Conservation (phyloP, 805 yeast species). For the Candida mattraensis region DNA sequence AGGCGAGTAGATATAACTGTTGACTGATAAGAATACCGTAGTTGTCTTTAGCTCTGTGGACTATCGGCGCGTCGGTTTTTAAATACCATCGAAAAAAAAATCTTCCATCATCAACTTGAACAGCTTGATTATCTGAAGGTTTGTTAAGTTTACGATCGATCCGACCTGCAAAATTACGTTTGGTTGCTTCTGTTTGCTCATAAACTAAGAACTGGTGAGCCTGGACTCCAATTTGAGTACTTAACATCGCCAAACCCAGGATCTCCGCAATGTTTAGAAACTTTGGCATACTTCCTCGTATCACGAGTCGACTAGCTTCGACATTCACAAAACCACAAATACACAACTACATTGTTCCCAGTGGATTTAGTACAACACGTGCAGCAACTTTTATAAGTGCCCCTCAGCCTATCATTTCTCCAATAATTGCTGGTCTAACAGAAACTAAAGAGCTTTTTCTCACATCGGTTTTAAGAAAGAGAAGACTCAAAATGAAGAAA, state of each 20-base stretch:
- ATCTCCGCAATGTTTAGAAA: background rate
- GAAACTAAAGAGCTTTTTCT: conserved; percentile 34
- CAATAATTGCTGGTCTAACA: conserved; percentile 7
- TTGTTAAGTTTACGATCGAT: no score
- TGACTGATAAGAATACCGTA: no score
- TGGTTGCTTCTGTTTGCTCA: no score
- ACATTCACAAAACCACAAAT: conserved; percentile 4
- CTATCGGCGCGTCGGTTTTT: no score
- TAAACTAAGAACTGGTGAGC: no score
- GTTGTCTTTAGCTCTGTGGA: no score
- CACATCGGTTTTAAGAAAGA: conserved; percentile 77
- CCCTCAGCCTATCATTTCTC: conserved; percentile 5
- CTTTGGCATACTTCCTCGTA: conserved; percentile 3
- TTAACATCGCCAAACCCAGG: background rate
- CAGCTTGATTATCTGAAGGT: no score
- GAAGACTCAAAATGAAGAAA: conserved; percentile 95
- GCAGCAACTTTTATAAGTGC: background rate
- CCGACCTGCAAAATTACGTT: no score
- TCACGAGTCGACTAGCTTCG: conserved; percentile 8
- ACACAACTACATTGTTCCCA: background rate
- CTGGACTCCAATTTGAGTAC: no score
- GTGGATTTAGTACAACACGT: background rate
- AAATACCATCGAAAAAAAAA: no score
- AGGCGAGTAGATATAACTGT: no score
- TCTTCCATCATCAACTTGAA: no score